Base-by-base conservation (phyloP, 1,284 basidiomycete genomes). In the Ustilago nuda region DNA sequence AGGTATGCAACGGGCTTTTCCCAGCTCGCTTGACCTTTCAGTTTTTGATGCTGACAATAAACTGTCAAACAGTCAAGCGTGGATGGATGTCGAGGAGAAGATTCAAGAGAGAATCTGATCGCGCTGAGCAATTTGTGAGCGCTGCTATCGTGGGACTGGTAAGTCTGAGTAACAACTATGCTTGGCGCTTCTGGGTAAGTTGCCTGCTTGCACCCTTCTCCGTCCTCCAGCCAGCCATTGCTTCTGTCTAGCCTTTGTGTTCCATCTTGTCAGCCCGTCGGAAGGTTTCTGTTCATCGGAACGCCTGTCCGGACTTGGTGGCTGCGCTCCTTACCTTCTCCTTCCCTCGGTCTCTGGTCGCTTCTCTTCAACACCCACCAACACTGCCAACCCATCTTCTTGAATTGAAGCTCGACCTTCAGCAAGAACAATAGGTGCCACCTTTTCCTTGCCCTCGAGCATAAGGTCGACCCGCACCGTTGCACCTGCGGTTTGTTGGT, bases 1-100 rank as follows among this genome's bases (percentile, higher is more conserved):
- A 12, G 48, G 23, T 27, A 50, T 50, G 48, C 48, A 50, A 50
- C 30, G 7, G 48, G 48, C 48, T 30, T 50, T 50, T 50, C 27
- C 8, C 7, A 23, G 48, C 13, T 32, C 27, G 48, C 27, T 50
- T 50, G 23, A 32, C 48, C 30, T 13, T 32, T 12, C 48, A 8
- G 27, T 27, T 50, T 50, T 27, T 50, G n/a, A 15, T 15, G 17
- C n/a, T 45, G n/a, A 27, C n/a, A 19, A 7, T 45, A n/a, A 19
- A 17, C 43, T 19, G 11, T 17, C 43, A n/a, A 19, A 7, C 43
- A 19, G 36, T 37, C 36, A 37, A 37, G 23, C 23, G 0, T 27
- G 23, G 23, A 3, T 27, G 23, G 23, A 0, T 27, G 2, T 27
- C 23, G 3, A 23, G 23, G 23, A 27, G 23, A 27, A 27, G 23